phyloP scores from a whole-genome alignment of 257 asterid species.

The Lantana camara region DNA sequence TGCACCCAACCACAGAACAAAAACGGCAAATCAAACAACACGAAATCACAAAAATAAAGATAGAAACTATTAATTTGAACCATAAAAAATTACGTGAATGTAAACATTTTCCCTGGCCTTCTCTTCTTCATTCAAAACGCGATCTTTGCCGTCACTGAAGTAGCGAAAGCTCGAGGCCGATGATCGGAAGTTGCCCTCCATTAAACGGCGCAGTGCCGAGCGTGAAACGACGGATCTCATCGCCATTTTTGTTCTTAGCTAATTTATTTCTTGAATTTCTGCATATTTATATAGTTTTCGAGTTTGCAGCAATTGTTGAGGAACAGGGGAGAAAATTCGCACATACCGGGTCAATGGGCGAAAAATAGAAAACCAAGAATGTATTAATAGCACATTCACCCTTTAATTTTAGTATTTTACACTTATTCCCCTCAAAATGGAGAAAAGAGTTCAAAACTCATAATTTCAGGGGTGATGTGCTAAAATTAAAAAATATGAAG shows the following conservation, averaged over 20 bases:
- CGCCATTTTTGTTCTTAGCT: constrained; percentile 24
- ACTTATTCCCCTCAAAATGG: too few species aligned
- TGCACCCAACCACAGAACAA: constrained; percentile 19
- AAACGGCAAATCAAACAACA: neutral
- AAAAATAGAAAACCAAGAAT: neutral
- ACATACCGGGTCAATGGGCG: neutral
- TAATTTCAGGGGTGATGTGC: too few species aligned
- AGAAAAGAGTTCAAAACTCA: too few species aligned
- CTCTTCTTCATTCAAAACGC: constrained; percentile 83
- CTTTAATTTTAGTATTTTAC: too few species aligned
- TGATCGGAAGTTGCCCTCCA: constrained; percentile 30
- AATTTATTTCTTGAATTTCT: neutral
- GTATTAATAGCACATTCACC: too few species aligned
- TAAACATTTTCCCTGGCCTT: constrained; percentile 68
- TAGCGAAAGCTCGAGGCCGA: constrained; percentile 35
- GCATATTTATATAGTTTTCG: neutral
- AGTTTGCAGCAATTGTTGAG: neutral
- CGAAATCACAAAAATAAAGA: too few species aligned
- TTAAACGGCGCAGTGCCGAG: constrained; percentile 29
- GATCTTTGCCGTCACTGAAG: constrained; percentile 66
- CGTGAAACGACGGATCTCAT: constrained; percentile 32
- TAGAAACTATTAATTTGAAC: neutral
- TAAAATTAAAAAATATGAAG: too few species aligned
- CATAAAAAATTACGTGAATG: constrained; percentile 42
- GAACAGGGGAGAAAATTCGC: neutral